Conservation (phyloP, 2,329 filamentous ascomycete species). For the Ophiocordyceps sinensis region DNA sequence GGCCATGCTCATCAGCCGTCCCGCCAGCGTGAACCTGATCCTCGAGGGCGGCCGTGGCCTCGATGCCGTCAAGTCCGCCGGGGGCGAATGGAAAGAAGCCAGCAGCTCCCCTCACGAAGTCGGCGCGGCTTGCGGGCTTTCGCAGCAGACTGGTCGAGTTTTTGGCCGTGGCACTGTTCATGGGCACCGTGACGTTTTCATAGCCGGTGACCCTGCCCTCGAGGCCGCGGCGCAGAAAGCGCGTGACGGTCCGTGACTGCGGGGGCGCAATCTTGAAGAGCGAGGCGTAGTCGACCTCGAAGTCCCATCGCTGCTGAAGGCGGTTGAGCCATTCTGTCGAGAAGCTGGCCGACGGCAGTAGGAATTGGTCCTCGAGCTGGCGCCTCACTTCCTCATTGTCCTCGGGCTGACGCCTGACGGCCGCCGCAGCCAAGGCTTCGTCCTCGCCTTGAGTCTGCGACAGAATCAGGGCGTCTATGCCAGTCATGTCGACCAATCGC, state of each 20-base stretch:
- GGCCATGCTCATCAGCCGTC: conserved; percentile 22
- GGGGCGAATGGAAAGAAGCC: conserved; percentile 93
- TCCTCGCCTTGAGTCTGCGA: conserved; percentile 10
- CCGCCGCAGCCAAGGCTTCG: conserved; percentile 1
- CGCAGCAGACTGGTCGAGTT: conserved; percentile 82
- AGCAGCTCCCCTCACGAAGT: conserved; percentile 84
- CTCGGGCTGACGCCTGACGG: conserved; percentile 11
- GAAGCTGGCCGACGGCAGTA: conserved; percentile 68
- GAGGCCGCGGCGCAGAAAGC: conserved; percentile 80
- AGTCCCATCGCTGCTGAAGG: conserved; percentile 81
- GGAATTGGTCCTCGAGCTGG: conserved; percentile 60
- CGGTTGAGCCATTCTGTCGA: conserved; percentile 75
- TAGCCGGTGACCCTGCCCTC: conserved; percentile 91
- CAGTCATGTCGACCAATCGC: conserved; percentile 12
- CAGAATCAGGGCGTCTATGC: conserved; percentile 20
- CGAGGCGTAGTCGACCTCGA: conserved; percentile 63
- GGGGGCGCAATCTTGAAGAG: conserved; percentile 80
- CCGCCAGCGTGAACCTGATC: conserved; percentile 51
- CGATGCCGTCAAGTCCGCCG: conserved; percentile 74
- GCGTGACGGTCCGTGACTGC: conserved; percentile 85
- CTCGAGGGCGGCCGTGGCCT: conserved; percentile 72
- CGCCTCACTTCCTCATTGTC: conserved; percentile 50
- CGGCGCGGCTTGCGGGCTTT: conserved; percentile 72
- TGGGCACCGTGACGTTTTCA: conserved; percentile 82
- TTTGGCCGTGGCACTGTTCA: conserved; percentile 80